phyloP scores from a whole-genome alignment of 805 yeast species.

The Wickerhamiella allomyrinae region DNA sequence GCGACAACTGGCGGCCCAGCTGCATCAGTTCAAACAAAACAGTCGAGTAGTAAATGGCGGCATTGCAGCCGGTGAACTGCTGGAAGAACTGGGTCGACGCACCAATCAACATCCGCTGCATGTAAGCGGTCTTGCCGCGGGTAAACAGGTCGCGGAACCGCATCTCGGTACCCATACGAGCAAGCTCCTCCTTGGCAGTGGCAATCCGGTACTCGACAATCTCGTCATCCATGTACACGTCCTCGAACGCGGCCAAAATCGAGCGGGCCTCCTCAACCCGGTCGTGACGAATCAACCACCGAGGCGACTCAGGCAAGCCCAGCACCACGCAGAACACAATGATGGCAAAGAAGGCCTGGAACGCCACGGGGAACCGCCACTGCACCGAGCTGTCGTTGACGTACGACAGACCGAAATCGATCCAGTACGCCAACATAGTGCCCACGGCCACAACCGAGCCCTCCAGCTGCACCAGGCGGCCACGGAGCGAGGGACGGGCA shows the following conservation, averaged over 20 bases:
- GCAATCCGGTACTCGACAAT: constrained; percentile 11
- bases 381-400: constrained; percentile 29
- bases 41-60: constrained; percentile 43
- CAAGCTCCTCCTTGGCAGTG: constrained; percentile 16
- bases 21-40: constrained; percentile 16
- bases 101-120: constrained; percentile 30
- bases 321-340: constrained; percentile 36
- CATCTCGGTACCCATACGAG: constrained; percentile 12
- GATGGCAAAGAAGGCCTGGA: constrained; percentile 51
- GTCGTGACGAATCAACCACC: constrained; percentile 64
- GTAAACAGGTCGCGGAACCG: constrained; percentile 14
- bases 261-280: constrained; percentile 31
- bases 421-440: constrained; percentile 62
- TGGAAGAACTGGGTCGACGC: constrained; percentile 55
- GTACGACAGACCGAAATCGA: constrained; percentile 58
- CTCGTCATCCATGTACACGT: constrained; percentile 12
- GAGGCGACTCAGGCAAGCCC: constrained; percentile 75
- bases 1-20: constrained; percentile 12
- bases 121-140: constrained; percentile 17
- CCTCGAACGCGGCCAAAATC: constrained; percentile 34
- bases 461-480: constrained; percentile 52
- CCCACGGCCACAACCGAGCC: constrained; percentile 64
- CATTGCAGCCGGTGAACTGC: constrained; percentile 60
- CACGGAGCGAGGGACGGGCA: constrained; percentile 52
- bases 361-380: constrained; percentile 71